These are phyloP conservation scores for Funneliformis caledonium DNA, from an alignment of 371 early-diverging fungal genomes.

Conservation along the genomic window DNA sequence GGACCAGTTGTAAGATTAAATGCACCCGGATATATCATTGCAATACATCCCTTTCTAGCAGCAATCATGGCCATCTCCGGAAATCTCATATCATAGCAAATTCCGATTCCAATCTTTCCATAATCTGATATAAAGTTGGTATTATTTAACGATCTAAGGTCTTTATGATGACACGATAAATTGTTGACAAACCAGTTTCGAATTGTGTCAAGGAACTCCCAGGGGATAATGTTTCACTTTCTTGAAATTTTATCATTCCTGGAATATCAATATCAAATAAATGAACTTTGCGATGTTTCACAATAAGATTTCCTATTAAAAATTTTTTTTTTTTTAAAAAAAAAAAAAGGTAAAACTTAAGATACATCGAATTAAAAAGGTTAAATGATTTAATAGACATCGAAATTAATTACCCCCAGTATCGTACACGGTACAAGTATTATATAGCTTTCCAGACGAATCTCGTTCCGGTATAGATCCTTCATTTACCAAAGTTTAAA, in stretches of 20 bases:
- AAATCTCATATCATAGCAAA: constrained; percentile 96
- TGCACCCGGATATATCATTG: constrained; percentile 97
- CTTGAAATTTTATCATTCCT: constrained; percentile 89
- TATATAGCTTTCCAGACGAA: constrained; percentile 70
- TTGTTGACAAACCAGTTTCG: constrained; percentile 64
- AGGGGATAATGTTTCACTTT: constrained; percentile 82
- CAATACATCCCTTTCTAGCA: constrained; percentile 84
- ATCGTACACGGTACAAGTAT: constrained; percentile 90
- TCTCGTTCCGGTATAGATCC: constrained; percentile 92
- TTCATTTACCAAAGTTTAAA: constrained; percentile 42
- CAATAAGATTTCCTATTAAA: constrained; percentile 58
- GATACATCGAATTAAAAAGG: background rate
- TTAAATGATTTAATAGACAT: background rate
- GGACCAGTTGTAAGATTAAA: constrained; percentile 97
- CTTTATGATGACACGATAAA: background rate
- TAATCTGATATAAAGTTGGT: constrained; percentile 53
- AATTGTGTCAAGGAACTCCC: constrained; percentile 80
- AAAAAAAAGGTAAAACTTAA: background rate
- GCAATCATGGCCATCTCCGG: constrained; percentile 96
- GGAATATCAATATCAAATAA: constrained; percentile 97
- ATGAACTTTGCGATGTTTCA: constrained; percentile 81
- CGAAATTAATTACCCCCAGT: constrained; percentile 63
- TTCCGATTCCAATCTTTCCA: constrained; percentile 90
- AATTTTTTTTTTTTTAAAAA: no score
- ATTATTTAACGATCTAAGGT: background rate